These are phyloP conservation scores for Lyophyllum semitale DNA, from an alignment of 768 basidiomycete species.

Conservation along the genomic window DNA sequence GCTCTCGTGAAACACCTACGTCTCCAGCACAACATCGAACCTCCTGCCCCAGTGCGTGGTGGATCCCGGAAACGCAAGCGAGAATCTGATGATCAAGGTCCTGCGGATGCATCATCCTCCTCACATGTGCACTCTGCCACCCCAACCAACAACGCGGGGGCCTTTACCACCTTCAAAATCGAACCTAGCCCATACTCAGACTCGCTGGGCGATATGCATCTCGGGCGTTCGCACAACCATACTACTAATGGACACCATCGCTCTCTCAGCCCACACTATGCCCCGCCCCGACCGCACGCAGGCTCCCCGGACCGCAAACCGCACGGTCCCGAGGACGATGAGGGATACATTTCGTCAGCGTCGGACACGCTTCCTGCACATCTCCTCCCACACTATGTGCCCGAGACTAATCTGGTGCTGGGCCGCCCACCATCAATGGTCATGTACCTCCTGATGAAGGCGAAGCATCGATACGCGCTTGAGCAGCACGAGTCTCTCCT, in stretches of 20 bases:
- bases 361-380: constrained; percentile 56
- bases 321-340: constrained; percentile 33
- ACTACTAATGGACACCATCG: constrained; percentile 21
- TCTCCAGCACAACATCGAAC: constrained; percentile 78
- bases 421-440: constrained; percentile 72
- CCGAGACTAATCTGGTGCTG: constrained; percentile 61
- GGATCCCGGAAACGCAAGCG: constrained; percentile 74
- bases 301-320: constrained; percentile 11
- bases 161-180: constrained; percentile 66
- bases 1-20: constrained; percentile 93
- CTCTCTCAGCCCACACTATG: constrained; percentile 17
- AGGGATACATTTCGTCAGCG: constrained; percentile 35
- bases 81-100: constrained; percentile 38
- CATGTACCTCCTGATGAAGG: constrained; percentile 74
- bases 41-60: constrained; percentile 73
- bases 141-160: constrained; percentile 27
- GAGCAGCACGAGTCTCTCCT: constrained; percentile 67
- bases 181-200: constrained; percentile 51
- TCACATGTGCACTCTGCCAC: constrained; percentile 22
- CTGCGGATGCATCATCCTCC: constrained; percentile 22
- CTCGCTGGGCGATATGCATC: constrained; percentile 31
- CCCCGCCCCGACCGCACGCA: constrained; percentile 2
- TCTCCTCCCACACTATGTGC: constrained; percentile 51
- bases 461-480: constrained; percentile 70
- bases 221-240: constrained; percentile 13